phyloP scores from a whole-genome alignment of 2,329 filamentous ascomycete genomes.

The Tolypocladium ophioglossoides region DNA sequence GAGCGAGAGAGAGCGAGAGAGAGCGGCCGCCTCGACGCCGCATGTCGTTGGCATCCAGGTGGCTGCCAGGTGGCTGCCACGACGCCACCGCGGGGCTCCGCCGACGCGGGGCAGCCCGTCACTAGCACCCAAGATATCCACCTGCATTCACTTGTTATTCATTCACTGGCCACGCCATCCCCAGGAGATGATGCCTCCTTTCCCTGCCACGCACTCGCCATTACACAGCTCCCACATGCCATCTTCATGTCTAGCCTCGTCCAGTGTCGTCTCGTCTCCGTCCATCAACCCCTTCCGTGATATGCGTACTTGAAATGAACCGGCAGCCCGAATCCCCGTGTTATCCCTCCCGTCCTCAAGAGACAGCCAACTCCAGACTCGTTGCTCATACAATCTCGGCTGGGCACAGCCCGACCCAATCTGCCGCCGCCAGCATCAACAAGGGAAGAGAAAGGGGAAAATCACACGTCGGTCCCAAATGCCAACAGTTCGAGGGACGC shows the following conservation, averaged over 20 bases:
- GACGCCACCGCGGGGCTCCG: not conserved
- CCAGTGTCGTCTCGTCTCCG: constrained; percentile 7
- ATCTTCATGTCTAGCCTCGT: not conserved
- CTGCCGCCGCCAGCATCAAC: not conserved
- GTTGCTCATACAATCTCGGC: not conserved
- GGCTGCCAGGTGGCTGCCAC: too few relatives aligned
- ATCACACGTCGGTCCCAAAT: not conserved
- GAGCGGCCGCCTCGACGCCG: too few relatives aligned
- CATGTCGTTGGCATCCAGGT: too few relatives aligned
- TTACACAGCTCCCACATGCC: not conserved
- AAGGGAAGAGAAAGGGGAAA: not conserved
- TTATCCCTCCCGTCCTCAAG: not conserved
- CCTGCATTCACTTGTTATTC: too few relatives aligned
- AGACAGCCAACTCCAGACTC: not conserved
- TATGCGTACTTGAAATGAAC: not conserved
- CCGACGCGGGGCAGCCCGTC: not conserved
- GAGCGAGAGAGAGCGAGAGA: too few relatives aligned
- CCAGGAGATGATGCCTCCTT: too few relatives aligned
- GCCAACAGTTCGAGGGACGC: not conserved
- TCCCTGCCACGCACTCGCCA: not conserved
- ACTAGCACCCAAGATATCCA: too few relatives aligned
- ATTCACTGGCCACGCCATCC: not conserved
- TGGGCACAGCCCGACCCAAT: not conserved
- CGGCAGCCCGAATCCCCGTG: not conserved
- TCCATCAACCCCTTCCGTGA: not conserved